A percentile compares a stretch with the other conserved stretches of the same genome.
phyloP scores from a whole-genome alignment of 108 stramenopile species.

The Nitzschia inconspicua region DNA sequence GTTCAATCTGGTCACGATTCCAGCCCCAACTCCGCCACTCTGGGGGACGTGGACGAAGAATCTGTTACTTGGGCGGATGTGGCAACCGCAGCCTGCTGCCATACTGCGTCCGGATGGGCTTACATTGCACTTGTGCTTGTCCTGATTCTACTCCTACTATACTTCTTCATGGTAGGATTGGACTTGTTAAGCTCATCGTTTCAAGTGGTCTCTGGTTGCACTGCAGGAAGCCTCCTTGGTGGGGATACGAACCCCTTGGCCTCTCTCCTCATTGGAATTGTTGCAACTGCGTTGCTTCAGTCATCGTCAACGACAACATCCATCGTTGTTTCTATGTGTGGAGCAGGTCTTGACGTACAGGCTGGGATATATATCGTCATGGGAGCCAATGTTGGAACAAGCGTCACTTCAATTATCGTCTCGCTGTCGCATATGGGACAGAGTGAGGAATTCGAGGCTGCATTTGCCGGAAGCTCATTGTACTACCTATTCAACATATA shows the following conservation, averaged over 20 bases:
- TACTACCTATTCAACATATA: neutral
- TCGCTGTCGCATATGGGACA: constrained; percentile 27
- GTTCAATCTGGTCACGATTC: too few relatives aligned
- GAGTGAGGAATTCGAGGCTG: constrained; percentile 27
- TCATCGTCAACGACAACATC: constrained; percentile 71
- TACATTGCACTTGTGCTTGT: constrained; percentile 34
- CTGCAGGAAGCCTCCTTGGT: constrained; percentile 59
- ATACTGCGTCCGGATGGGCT: constrained; percentile 43
- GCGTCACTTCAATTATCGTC: constrained; percentile 34
- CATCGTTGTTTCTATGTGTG: constrained; percentile 69
- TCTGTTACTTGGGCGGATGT: too few relatives aligned
- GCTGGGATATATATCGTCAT: constrained; percentile 46
- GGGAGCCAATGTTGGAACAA: constrained; percentile 38
- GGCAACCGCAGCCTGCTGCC: constrained; percentile 47
- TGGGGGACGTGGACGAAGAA: too few relatives aligned
- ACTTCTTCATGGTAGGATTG: constrained; percentile 73
- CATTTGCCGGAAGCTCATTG: constrained; percentile 10
- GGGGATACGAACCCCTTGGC: constrained; percentile 66
- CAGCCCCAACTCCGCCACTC: too few relatives aligned
- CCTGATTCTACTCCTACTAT: constrained; percentile 53
- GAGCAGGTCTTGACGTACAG: constrained; percentile 39
- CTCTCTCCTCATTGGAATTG: constrained; percentile 58
- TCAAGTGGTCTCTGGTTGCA: constrained; percentile 65
- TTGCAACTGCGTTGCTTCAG: constrained; percentile 71
- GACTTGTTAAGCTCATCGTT: constrained; percentile 51